Percentiles rank a stretch among this genome's conserved stretches.
Evolutionary conservation across 2,329 filamentous ascomycete species (phyloP).

Genomic region (Onygenales sp.): DNA sequence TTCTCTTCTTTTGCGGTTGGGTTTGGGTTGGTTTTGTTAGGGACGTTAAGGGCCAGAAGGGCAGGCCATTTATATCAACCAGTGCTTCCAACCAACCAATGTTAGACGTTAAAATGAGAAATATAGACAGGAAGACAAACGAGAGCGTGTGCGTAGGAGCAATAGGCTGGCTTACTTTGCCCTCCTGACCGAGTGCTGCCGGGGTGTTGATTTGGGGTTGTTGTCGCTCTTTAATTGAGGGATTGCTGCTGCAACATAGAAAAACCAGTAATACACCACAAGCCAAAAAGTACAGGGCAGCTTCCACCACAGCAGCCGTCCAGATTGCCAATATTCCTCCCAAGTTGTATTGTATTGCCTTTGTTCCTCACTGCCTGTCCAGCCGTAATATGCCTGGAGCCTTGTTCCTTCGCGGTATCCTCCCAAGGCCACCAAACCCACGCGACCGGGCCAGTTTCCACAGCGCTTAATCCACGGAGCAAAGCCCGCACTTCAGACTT

Average conservation of each 20-base stretch:
- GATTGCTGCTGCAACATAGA: not conserved
- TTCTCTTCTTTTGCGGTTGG: not conserved
- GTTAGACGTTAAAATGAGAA: not conserved
- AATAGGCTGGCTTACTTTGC: conserved; percentile 4
- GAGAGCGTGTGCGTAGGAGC: conserved; percentile 1
- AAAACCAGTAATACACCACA: conserved; percentile 2
- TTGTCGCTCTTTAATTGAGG: not conserved
- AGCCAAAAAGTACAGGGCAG: conserved; percentile 4
- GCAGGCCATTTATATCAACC: not conserved
- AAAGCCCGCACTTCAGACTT: conserved; percentile 20
- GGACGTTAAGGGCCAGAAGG: not conserved
- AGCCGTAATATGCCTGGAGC: not conserved
- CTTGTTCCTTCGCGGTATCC: conserved; percentile 6
- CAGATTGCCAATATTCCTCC: not conserved
- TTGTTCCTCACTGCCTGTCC: not conserved
- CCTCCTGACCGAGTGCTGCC: not conserved
- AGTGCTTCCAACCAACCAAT: not conserved
- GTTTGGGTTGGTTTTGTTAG: conserved; percentile 1
- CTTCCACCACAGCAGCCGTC: conserved; percentile 2
- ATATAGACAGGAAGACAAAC: not conserved
- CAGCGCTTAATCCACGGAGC: conserved; percentile 19
- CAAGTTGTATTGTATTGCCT: conserved; percentile 1
- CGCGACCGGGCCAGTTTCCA: conserved; percentile 3
- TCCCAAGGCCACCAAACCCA: not conserved
- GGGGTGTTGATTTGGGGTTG: not conserved